Evolutionary conservation across 768 basidiomycete species (phyloP).

Genomic region (Pisolithus orientalis): DNA sequence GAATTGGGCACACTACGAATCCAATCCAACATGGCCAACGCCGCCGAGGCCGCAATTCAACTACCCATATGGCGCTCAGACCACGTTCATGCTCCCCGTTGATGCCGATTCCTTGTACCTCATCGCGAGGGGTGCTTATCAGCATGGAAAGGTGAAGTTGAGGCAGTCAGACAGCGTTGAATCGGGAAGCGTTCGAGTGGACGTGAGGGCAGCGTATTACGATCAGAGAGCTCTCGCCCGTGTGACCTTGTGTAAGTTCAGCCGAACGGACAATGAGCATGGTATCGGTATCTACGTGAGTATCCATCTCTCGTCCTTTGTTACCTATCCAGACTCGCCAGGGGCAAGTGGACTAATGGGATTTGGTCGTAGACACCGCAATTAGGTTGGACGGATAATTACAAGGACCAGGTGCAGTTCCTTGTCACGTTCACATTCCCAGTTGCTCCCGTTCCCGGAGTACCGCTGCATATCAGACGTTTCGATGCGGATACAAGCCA

Average conservation of each 20-base stretch:
- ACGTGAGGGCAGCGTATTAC: slow-evolving; percentile 26
- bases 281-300: slow-evolving; percentile 36
- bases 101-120: slow-evolving; percentile 27
- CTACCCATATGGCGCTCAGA: slow-evolving; percentile 12
- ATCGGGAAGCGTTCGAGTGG: slow-evolving; percentile 17
- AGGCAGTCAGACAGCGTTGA: slow-evolving; percentile 9
- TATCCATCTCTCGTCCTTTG: neutral
- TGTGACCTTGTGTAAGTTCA: slow-evolving; percentile 28
- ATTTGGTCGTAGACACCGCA: slow-evolving; percentile 13
- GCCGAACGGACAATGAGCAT: slow-evolving; percentile 17
- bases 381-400: neutral
- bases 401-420: slow-evolving; percentile 18
- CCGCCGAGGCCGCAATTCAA: neutral
- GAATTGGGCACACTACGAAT: slow-evolving; percentile 12
- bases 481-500: slow-evolving; percentile 24
- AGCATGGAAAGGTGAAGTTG: slow-evolving; percentile 16
- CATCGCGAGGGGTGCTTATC: slow-evolving; percentile 26
- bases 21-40: slow-evolving; percentile 13
- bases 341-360: neutral
- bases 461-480: slow-evolving; percentile 18
- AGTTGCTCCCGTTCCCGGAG: neutral
- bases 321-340: neutral
- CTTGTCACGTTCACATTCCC: slow-evolving; percentile 28
- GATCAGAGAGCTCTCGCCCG: slow-evolving; percentile 14
- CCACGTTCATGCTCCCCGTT: slow-evolving; percentile 25